phyloP scores from a whole-genome alignment of 1,284 basidiomycete genomes.

The Ceratobasidium sp. region DNA sequence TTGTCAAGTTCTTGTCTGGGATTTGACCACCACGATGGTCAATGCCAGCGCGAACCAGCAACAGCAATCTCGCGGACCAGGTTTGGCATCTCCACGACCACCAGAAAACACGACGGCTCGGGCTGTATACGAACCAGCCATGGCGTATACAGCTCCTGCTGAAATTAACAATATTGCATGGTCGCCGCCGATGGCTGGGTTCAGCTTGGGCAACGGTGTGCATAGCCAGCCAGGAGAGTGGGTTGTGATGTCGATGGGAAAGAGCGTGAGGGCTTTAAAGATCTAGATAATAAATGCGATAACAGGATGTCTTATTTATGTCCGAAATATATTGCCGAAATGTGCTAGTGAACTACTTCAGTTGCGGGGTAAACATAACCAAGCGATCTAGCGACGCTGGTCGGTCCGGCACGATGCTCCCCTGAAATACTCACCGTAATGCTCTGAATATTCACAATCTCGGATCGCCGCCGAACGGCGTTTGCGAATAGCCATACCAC shows the following conservation, averaged over 20 bases:
- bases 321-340: too few relatives aligned
- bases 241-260: slow-evolving; percentile 88
- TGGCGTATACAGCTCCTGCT: slow-evolving; percentile 80
- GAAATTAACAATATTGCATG: slow-evolving; percentile 90
- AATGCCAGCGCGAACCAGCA: slow-evolving; percentile 24
- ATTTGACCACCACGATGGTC: slow-evolving; percentile 65
- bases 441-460: too few relatives aligned
- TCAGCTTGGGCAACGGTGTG: slow-evolving; percentile 53
- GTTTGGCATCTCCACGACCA: slow-evolving; percentile 29
- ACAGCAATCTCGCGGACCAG: slow-evolving; percentile 34
- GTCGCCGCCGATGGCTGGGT: slow-evolving; percentile 77
- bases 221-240: slow-evolving; percentile 82
- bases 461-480: too few relatives aligned
- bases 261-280: slow-evolving; percentile 80
- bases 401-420: too few relatives aligned
- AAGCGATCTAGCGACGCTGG: too few relatives aligned
- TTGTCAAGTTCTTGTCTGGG: slow-evolving; percentile 89
- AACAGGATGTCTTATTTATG: not conserved
- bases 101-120: slow-evolving; percentile 43
- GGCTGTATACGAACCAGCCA: slow-evolving; percentile 70
- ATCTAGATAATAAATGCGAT: slow-evolving; percentile 55
- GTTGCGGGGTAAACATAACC: too few relatives aligned
- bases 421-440: too few relatives aligned
- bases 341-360: too few relatives aligned
- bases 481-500: too few relatives aligned